A percentile compares a stretch with the other conserved stretches of the same genome.
Conservation (phyloP, 495 filamentous ascomycete genomes). For the Lasiosphaeris hirsuta region DNA sequence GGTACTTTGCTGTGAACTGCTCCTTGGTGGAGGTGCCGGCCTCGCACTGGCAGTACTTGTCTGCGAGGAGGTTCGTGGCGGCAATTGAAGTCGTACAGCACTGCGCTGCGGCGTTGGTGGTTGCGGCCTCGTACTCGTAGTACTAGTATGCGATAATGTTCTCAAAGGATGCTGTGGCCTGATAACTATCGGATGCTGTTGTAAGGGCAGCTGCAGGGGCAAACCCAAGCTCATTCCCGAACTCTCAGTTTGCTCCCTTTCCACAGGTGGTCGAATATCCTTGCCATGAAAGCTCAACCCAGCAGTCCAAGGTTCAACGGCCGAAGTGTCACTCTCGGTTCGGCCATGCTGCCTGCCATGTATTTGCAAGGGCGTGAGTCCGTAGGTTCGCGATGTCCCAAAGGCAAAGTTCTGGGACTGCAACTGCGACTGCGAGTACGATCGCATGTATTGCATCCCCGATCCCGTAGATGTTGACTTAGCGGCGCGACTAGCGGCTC, state of each 20-base stretch:
- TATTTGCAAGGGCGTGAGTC: no score
- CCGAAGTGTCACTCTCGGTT: neutral
- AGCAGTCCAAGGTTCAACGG: neutral
- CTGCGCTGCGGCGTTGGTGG: no score
- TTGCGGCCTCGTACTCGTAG: no score
- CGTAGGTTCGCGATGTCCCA: neutral
- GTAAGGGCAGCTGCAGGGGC: neutral
- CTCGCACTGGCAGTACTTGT: no score
- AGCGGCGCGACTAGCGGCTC: conserved; percentile 8
- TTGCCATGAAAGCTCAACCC: neutral
- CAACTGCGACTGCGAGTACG: neutral
- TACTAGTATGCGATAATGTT: no score
- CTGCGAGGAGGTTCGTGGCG: no score
- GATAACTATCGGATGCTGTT: no score
- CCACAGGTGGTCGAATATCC: neutral
- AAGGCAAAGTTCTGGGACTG: neutral
- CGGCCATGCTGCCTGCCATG: neutral
- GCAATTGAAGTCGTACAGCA: no score
- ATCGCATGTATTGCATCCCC: neutral
- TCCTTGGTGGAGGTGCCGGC: no score
- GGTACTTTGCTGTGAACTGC: no score
- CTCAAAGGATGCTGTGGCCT: no score
- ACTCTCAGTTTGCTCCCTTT: neutral
- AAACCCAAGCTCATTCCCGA: neutral
- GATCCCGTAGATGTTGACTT: neutral